A percentile compares a stretch with the other conserved stretches of the same genome.
Evolutionary conservation across 2,329 filamentous ascomycete species (phyloP).

Genomic region (Alternaria sp.): DNA sequence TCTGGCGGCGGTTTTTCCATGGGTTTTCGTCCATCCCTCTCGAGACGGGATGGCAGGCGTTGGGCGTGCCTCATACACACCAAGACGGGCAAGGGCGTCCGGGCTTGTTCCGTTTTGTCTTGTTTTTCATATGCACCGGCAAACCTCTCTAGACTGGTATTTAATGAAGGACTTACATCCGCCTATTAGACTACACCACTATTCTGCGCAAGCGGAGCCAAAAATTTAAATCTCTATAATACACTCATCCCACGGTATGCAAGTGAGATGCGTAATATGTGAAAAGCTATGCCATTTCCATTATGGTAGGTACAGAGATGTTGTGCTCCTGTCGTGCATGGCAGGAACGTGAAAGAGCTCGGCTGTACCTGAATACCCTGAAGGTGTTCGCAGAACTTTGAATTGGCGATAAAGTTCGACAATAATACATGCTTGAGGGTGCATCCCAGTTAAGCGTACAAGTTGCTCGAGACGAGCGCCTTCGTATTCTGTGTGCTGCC

Average conservation of each 20-base stretch:
- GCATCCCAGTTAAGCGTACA: neutral
- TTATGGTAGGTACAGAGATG: neutral
- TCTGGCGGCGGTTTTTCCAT: slow-evolving; percentile 14
- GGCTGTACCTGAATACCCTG: neutral
- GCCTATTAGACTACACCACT: slow-evolving; percentile 44
- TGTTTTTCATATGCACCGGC: slow-evolving; percentile 35
- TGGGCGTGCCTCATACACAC: slow-evolving; percentile 36
- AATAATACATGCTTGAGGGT: neutral
- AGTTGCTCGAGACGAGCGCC: neutral
- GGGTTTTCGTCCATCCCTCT: slow-evolving; percentile 16
- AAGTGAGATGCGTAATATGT: neutral
- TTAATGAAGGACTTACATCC: slow-evolving; percentile 51
- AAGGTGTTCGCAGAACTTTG: neutral
- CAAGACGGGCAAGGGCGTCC: slow-evolving; percentile 44
- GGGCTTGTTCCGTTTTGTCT: slow-evolving; percentile 27
- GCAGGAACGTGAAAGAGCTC: neutral
- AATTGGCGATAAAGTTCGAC: neutral
- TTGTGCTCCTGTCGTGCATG: neutral
- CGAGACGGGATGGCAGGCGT: slow-evolving; percentile 35
- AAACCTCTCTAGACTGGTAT: slow-evolving; percentile 48
- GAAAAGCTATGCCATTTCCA: neutral
- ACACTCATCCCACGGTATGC: neutral
- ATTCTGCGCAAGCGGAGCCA: slow-evolving; percentile 39
- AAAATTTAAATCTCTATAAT: slow-evolving; percentile 32
- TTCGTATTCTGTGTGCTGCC: neutral